These are phyloP conservation scores for Phytophthora foliorum DNA, from an alignment of 352 stramenopile species.

Conservation along the genomic window DNA sequence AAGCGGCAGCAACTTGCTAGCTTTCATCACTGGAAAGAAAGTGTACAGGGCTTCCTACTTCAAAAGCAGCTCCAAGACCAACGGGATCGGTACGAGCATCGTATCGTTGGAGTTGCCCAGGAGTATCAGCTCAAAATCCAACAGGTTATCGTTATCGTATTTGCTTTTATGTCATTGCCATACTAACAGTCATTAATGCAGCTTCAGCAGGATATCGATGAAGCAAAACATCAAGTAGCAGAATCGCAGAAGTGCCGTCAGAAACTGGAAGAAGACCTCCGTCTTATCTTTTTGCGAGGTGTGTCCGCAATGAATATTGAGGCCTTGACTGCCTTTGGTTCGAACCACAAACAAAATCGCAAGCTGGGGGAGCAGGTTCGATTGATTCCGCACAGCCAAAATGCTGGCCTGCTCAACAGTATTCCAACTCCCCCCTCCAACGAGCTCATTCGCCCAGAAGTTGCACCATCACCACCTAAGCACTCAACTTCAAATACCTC, in stretches of 20 bases:
- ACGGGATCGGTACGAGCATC: constrained; percentile 38
- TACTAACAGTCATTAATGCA: constrained; percentile 20
- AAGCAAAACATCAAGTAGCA: constrained; percentile 40
- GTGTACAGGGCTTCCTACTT: neutral
- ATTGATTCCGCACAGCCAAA: constrained; percentile 7
- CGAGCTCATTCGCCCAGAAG: neutral
- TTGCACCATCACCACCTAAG: constrained; percentile 4
- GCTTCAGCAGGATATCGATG: constrained; percentile 56
- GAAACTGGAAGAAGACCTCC: constrained; percentile 69
- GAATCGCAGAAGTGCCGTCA: constrained; percentile 53
- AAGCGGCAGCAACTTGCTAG: constrained; percentile 25
- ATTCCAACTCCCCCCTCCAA: neutral
- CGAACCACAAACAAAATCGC: constrained; percentile 46
- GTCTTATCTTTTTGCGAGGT: constrained; percentile 72
- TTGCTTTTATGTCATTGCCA: neutral
- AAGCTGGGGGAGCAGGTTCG: constrained; percentile 11
- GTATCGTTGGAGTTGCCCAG: constrained; percentile 37
- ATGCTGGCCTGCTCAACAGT: neutral
- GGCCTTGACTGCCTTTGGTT: constrained; percentile 67
- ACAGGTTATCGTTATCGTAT: constrained; percentile 34
- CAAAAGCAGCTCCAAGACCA: constrained; percentile 41
- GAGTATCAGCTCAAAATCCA: constrained; percentile 57
- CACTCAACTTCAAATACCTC: neutral
- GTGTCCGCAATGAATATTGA: constrained; percentile 88
- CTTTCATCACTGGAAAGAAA: constrained; percentile 34